Conservation (phyloP, 306 rosid species). For the Trifolium repens region DNA sequence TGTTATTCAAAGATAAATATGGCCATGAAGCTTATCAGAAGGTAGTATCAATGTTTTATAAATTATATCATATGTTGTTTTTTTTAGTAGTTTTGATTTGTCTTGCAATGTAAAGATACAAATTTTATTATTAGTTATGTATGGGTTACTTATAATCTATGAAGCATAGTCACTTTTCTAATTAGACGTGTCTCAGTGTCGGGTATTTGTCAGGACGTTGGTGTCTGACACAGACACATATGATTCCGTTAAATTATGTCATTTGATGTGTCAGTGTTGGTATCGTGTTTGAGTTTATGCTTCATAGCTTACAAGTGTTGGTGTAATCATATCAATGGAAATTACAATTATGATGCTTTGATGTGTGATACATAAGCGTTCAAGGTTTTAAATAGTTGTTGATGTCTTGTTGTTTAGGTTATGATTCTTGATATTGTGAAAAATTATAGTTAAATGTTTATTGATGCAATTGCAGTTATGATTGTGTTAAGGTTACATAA, state of each 20-base stretch:
- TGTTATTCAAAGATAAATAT: conserved; percentile 56
- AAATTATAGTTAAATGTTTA: not conserved
- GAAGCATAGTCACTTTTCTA: no score
- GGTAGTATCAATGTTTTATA: conserved; percentile 41
- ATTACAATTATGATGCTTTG: not conserved
- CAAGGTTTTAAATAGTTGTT: not conserved
- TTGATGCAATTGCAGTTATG: not conserved
- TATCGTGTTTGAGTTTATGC: no score
- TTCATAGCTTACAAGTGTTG: no score
- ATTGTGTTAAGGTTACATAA: not conserved
- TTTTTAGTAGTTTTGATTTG: not conserved
- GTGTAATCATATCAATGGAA: not conserved
- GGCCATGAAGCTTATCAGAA: conserved; percentile 74
- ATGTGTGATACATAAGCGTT: not conserved
- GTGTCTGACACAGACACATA: no score
- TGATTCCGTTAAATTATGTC: no score
- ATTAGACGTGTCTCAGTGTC: no score
- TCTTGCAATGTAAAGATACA: not conserved
- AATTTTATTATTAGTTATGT: not conserved
- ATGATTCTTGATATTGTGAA: not conserved
- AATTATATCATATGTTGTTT: not conserved
- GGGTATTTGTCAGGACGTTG: no score
- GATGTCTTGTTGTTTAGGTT: not conserved
- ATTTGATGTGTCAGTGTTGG: no score
- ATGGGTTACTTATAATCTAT: no score